Evolutionary conservation across 441 rosid species (phyloP), one percentile per base, ranked within the genome.

Genomic region (Euphorbia schlechtendalii): DNA sequence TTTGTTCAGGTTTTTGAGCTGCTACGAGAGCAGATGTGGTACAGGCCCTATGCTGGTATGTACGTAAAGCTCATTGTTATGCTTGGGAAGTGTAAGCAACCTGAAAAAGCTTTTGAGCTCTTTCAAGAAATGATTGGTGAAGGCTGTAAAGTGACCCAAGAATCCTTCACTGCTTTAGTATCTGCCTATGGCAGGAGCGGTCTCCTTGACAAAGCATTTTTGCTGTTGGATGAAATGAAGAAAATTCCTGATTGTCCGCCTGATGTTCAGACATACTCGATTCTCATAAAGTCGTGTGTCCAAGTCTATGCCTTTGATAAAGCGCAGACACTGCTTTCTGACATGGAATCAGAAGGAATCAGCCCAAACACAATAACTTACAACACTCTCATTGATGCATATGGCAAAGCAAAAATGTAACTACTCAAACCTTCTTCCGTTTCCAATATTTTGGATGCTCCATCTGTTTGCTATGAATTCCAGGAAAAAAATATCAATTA

Each of bases 41-140:
- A 92, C 78, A 82, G 59, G 72, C 88, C 96, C 10, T 81, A 81
- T 70, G 18, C 87, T 65, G 89, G 82, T 53, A 70, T 85, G 61
- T 92, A 89, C 66, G 74, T 92, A 28, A 87, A 86, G 80, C 81
- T 92, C 22, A 84, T 92, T 59, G 86, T 89, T 64, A 86, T 88
- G 98, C 90, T 92, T 46, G 96, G 96, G 7, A 86, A 88, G 82
- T 92, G 96, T 76, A 89, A 83, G 76, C 93, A 87, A 72, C 88
- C 98, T 8, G 85, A 81, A 22, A 89, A 85, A 72, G 98, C 98
- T 17, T 81, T 67, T 68, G 83, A 79, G 56, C 88, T 92, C 56
- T 89, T 89, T 77, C 83, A 82, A 55, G 86, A 69, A 52, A 88
- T 92, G 96, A 63, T 85, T 43, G 77, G 71, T 66, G 96, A 92